phyloP scores from a whole-genome alignment of 306 rosid species.

The Fragaria iinumae region DNA sequence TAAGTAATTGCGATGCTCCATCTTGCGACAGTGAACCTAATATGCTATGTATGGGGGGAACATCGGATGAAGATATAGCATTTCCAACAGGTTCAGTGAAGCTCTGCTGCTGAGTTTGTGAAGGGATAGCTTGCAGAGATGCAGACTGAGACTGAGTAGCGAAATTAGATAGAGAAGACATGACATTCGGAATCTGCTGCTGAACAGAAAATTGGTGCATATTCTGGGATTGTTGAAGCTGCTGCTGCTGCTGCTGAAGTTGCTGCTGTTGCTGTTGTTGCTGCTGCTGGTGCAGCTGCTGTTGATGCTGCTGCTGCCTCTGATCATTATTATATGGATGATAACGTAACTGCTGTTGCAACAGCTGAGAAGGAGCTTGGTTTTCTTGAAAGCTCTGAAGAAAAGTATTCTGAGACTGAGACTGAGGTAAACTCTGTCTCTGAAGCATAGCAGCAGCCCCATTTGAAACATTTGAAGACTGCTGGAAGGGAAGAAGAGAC shows the following conservation, averaged over 20 bases:
- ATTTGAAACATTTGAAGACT: constrained; percentile 57
- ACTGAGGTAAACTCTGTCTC: constrained; percentile 59
- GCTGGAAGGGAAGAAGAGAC: constrained; percentile 71
- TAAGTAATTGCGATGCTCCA: constrained; percentile 61
- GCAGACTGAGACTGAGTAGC: constrained; percentile 60
- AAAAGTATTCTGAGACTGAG: constrained; percentile 64
- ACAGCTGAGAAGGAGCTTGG: constrained; percentile 56
- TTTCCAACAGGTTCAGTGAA: constrained; percentile 31
- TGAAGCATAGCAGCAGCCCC: constrained; percentile 62
- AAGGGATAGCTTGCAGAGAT: constrained; percentile 59
- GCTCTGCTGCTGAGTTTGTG: constrained; percentile 37
- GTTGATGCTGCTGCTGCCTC: constrained; percentile 33
- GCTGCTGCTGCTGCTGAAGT: constrained; percentile 41
- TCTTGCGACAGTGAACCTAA: constrained; percentile 76
- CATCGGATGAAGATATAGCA: constrained; percentile 36
- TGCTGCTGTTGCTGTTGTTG: constrained; percentile 14
- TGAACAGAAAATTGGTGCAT: constrained; percentile 42
- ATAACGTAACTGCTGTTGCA: constrained; percentile 58
- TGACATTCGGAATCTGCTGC: constrained; percentile 53
- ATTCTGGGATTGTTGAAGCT: constrained; percentile 46
- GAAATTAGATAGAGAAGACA: constrained; percentile 64
- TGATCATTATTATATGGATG: constrained; percentile 57
- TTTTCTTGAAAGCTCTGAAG: constrained; percentile 64
- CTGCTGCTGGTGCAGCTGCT: constrained; percentile 30
- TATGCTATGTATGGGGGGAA: constrained; percentile 56